Conservation (phyloP, 2,329 filamentous ascomycete genomes). For the Neopestalotiopsis clavispora region DNA sequence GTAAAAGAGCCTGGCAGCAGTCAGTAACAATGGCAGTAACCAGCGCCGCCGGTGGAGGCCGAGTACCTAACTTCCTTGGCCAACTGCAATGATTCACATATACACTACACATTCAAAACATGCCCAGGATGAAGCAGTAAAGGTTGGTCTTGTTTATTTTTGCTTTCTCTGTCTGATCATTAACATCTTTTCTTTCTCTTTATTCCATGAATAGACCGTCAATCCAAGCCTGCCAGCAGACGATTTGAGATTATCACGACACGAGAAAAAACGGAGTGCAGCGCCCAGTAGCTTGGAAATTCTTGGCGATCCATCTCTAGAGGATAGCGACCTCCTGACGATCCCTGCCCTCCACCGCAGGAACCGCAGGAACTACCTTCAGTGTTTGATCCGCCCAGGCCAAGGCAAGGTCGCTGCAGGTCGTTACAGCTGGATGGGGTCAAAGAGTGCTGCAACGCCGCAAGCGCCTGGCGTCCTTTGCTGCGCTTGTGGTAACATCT, state of each 20-base stretch:
- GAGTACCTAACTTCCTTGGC: too few species aligned
- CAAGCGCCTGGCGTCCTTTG: background rate
- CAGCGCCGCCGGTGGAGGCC: too few species aligned
- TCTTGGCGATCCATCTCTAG: constrained; percentile 12
- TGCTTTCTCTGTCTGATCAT: background rate
- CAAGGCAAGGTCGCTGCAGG: constrained; percentile 11
- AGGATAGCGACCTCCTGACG: constrained; percentile 14
- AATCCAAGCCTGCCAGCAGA: background rate
- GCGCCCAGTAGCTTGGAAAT: constrained; percentile 5
- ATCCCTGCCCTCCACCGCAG: constrained; percentile 10
- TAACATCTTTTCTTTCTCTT: background rate
- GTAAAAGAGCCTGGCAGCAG: background rate
- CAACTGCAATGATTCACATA: too few species aligned
- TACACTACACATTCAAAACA: too few species aligned
- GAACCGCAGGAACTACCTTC: constrained; percentile 1
- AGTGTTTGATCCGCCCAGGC: constrained; percentile 17
- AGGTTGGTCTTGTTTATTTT: background rate
- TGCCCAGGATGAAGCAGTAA: too few species aligned
- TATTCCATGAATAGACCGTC: background rate
- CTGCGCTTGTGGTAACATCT: background rate
- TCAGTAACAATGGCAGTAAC: background rate
- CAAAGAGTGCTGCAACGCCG: background rate
- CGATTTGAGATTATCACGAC: background rate
- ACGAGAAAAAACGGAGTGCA: background rate
- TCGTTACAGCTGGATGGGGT: constrained; percentile 14